Conservation (phyloP, 2,329 filamentous ascomycete genomes). For the Cercospora sp. region DNA sequence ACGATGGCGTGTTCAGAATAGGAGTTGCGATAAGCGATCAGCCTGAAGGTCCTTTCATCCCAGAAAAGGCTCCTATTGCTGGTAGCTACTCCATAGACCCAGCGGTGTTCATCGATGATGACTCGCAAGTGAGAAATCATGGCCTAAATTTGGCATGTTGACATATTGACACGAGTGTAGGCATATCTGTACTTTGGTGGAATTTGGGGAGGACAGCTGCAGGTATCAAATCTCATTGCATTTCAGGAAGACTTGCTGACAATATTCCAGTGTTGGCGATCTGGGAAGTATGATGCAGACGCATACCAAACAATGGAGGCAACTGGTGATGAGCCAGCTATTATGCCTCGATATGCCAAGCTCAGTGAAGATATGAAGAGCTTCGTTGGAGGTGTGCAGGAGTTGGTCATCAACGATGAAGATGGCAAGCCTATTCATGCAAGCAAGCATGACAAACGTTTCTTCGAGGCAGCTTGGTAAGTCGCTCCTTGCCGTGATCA, state of each 20-base stretch:
- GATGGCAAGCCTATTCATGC: constrained; percentile 61
- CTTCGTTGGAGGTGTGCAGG: constrained; percentile 57
- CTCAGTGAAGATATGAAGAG: constrained; percentile 65
- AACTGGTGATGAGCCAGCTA: constrained; percentile 57
- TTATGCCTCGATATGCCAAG: constrained; percentile 66
- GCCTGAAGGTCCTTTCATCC: constrained; percentile 69
- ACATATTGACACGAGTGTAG: neutral
- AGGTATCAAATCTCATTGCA: neutral
- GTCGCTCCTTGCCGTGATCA: constrained; percentile 43
- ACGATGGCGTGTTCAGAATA: constrained; percentile 69
- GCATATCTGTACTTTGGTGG: constrained; percentile 76
- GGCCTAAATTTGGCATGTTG: neutral
- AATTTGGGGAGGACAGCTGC: constrained; percentile 75
- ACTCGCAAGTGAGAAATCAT: constrained; percentile 44
- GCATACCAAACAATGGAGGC: constrained; percentile 40
- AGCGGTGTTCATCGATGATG: constrained; percentile 70
- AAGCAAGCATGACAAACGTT: constrained; percentile 70
- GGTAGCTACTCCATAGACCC: constrained; percentile 78
- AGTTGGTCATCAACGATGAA: constrained; percentile 63
- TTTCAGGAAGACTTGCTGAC: neutral
- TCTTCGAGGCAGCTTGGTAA: constrained; percentile 78
- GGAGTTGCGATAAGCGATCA: constrained; percentile 66
- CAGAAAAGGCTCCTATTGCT: constrained; percentile 64
- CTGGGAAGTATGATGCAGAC: constrained; percentile 56
- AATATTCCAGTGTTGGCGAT: constrained; percentile 64